Percentiles rank a stretch among this genome's conserved stretches.
phyloP scores from a whole-genome alignment of 176 grass and related monocot species.

The Carex cristatella region DNA sequence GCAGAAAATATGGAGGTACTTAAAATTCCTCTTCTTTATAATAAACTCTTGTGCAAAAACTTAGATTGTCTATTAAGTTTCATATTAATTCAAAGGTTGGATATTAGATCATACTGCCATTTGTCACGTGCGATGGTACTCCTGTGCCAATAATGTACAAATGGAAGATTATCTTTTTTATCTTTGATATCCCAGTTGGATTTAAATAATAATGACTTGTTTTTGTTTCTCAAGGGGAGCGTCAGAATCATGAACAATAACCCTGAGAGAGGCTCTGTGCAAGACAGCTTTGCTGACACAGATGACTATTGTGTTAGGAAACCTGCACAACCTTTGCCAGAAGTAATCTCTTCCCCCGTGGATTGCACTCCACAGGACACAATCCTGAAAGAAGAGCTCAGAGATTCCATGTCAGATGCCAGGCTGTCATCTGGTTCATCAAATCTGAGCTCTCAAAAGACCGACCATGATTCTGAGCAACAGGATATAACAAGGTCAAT shows the following conservation, averaged over 20 bases:
- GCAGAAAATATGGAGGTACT: conserved; percentile 22
- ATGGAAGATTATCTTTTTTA: not conserved
- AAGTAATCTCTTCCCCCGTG: conserved; percentile 12
- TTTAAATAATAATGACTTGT: conserved; percentile 3
- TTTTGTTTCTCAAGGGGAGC: conserved; percentile 22
- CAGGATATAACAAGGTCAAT: conserved; percentile 71
- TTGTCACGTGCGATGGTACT: not conserved
- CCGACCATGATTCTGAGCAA: conserved; percentile 46
- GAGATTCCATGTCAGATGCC: conserved; percentile 51
- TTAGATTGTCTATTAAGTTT: not conserved
- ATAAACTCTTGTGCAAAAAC: not conserved
- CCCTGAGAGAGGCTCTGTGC: conserved; percentile 28
- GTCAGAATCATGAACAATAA: not conserved
- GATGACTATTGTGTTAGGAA: conserved; percentile 15
- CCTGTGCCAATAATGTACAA: too few species aligned
- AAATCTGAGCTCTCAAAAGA: conserved; percentile 66
- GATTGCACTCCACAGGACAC: conserved; percentile 30
- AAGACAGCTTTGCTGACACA: conserved; percentile 17
- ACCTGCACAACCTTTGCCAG: conserved; percentile 24
- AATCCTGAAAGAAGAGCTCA: conserved; percentile 32
- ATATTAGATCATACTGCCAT: not conserved
- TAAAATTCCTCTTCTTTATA: conserved; percentile 1
- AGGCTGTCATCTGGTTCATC: conserved; percentile 42
- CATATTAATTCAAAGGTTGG: not conserved
- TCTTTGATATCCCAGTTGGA: not conserved